A percentile compares a stretch with the other conserved stretches of the same genome.
These are phyloP conservation scores for Rosa persica DNA, from an alignment of 306 rosid genomes.

Conservation along the genomic window DNA sequence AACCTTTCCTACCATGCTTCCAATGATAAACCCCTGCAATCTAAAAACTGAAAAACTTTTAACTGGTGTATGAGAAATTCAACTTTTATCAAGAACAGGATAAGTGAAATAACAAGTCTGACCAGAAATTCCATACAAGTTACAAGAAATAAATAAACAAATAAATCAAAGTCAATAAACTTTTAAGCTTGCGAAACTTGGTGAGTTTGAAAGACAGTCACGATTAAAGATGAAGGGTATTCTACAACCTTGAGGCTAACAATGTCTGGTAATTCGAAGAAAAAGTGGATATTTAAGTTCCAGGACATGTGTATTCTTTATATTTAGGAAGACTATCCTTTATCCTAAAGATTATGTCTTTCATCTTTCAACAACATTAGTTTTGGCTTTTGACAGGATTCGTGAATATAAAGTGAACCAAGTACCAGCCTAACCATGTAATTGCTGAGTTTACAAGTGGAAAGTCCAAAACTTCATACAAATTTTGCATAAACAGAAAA, in stretches of 20 bases:
- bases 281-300: background rate
- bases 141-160: background rate
- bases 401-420: background rate
- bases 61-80: background rate
- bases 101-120: background rate
- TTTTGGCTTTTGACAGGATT: background rate
- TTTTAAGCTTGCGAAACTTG: background rate
- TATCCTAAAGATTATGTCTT: slow-evolving; percentile 1
- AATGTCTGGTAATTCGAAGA: background rate
- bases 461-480: background rate
- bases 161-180: background rate
- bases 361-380: background rate
- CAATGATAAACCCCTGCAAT: slow-evolving; percentile 88
- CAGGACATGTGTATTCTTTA: background rate
- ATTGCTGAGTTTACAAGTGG: background rate
- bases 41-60: slow-evolving; percentile 38
- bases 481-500: background rate
- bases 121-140: background rate
- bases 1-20: slow-evolving; percentile 94
- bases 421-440: background rate
- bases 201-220: background rate
- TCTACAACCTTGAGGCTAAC: background rate
- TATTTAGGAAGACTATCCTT: background rate
- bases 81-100: background rate
- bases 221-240: background rate